phyloP scores from a whole-genome alignment of 768 basidiomycete species.

The Steccherinum ochraceum region DNA sequence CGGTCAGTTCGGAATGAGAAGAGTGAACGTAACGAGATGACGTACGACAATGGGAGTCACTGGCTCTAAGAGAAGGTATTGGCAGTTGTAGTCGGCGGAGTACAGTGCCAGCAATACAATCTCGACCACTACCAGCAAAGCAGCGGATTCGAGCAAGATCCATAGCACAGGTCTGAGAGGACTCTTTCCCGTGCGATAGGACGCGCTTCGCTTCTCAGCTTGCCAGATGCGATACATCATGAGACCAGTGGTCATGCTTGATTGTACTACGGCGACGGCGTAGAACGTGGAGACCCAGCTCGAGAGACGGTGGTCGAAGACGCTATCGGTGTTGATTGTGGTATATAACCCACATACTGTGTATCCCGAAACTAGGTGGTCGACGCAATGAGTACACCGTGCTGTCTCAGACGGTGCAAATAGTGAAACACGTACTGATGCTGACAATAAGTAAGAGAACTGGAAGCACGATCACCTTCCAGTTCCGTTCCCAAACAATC shows the following conservation, averaged over 20 bases:
- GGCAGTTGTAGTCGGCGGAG: conserved; percentile 12
- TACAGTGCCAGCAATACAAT: conserved; percentile 16
- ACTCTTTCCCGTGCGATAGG: conserved; percentile 7
- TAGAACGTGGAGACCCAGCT: conserved; percentile 17
- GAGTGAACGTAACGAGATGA: background rate
- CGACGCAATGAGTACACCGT: background rate
- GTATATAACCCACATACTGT: conserved; percentile 12
- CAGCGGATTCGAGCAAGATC: conserved; percentile 20
- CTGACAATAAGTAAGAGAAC: conserved; percentile 10
- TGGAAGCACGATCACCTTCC: conserved; percentile 11
- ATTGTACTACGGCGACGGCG: conserved; percentile 17
- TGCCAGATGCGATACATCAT: conserved; percentile 20
- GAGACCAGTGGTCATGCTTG: conserved; percentile 18
- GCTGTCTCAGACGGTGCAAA: background rate
- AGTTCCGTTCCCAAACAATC: conserved; percentile 14
- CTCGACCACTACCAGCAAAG: conserved; percentile 11
- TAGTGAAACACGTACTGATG: conserved; percentile 7
- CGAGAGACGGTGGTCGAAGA: conserved; percentile 15
- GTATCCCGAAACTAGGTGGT: conserved; percentile 11
- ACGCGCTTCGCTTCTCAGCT: conserved; percentile 5
- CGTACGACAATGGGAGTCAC: conserved; percentile 9
- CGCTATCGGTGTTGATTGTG: conserved; percentile 2
- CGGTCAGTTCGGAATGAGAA: no score
- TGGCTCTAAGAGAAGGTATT: conserved; percentile 15
- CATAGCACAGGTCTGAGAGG: conserved; percentile 12